A percentile compares a stretch with the other conserved stretches of the same genome.
Conservation (phyloP, 768 basidiomycete species). For the Amanita polypyramis region DNA sequence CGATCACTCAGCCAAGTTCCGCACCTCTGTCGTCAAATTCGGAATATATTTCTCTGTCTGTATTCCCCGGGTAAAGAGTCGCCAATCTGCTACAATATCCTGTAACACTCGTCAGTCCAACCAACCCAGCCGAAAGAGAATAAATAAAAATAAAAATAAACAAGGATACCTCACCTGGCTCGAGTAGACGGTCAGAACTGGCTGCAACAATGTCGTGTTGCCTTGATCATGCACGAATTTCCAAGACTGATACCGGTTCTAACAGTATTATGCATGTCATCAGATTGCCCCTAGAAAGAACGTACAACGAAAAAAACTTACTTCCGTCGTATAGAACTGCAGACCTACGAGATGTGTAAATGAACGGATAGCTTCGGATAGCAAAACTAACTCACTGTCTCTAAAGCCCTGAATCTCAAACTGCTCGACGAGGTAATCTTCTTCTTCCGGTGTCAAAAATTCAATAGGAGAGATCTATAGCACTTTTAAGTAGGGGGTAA, state of each 20-base stretch:
- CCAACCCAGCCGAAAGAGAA: not conserved
- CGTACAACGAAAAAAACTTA: too few relatives aligned
- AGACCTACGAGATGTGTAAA: constrained; percentile 30
- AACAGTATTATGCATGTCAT: too few relatives aligned
- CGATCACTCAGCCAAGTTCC: not conserved
- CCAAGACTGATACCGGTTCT: constrained; percentile 35
- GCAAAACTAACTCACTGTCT: constrained; percentile 33
- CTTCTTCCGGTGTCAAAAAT: constrained; percentile 50
- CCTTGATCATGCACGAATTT: constrained; percentile 30
- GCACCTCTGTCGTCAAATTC: constrained; percentile 28
- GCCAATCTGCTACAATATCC: constrained; percentile 43
- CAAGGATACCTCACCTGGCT: constrained; percentile 24
- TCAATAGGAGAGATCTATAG: constrained; percentile 48
- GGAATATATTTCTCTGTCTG: constrained; percentile 28
- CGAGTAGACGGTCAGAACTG: constrained; percentile 32
- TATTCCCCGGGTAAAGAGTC: constrained; percentile 19
- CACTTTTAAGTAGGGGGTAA: not conserved
- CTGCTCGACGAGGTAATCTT: constrained; percentile 61
- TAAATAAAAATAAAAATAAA: too few relatives aligned
- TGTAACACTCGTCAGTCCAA: constrained; percentile 11
- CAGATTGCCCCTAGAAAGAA: too few relatives aligned
- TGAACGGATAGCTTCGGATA: not conserved
- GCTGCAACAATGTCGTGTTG: constrained; percentile 32
- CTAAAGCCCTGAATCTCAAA: constrained; percentile 48
- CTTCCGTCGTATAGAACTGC: constrained; percentile 53